These are phyloP conservation scores for Sindora glabra DNA, from an alignment of 306 rosid genomes.

Conservation along the genomic window DNA sequence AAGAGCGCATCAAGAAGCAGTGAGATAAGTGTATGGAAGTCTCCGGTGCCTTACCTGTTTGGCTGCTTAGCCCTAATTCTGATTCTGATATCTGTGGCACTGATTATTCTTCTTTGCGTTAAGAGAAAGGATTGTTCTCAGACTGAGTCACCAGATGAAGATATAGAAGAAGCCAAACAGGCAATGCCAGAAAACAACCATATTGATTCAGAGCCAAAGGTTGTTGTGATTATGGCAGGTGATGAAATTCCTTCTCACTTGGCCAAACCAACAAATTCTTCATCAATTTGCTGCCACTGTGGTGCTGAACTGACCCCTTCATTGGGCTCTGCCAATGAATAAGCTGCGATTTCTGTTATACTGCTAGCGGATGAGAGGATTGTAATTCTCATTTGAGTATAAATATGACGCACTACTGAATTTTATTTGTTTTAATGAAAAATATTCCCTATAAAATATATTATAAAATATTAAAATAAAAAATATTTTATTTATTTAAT, in stretches of 20 bases:
- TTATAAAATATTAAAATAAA: too few species aligned
- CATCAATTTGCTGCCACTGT: constrained; percentile 7
- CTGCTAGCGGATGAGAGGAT: too few species aligned
- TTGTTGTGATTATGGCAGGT: constrained; percentile 41
- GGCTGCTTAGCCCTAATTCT: constrained; percentile 32
- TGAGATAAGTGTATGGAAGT: constrained; percentile 22
- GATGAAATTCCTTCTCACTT: constrained; percentile 25
- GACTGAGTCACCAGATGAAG: not conserved
- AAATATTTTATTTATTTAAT: too few species aligned
- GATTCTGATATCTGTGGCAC: constrained; percentile 33
- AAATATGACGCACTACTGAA: too few species aligned
- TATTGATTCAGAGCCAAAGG: constrained; percentile 16
- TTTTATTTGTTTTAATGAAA: too few species aligned
- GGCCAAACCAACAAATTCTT: constrained; percentile 23
- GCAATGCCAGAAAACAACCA: constrained; percentile 12
- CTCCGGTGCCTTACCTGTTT: constrained; percentile 48
- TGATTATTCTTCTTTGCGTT: constrained; percentile 36
- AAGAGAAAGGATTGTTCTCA: constrained; percentile 7
- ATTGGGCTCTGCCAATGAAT: not conserved
- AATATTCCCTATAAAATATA: too few species aligned
- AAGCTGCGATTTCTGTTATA: too few species aligned
- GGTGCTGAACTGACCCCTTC: not conserved
- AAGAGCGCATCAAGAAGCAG: not conserved
- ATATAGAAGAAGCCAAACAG: constrained; percentile 17
- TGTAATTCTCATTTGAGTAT: too few species aligned